Evolutionary conservation across 345 rosid genomes (phyloP).

Genomic region (Salix viminalis): DNA sequence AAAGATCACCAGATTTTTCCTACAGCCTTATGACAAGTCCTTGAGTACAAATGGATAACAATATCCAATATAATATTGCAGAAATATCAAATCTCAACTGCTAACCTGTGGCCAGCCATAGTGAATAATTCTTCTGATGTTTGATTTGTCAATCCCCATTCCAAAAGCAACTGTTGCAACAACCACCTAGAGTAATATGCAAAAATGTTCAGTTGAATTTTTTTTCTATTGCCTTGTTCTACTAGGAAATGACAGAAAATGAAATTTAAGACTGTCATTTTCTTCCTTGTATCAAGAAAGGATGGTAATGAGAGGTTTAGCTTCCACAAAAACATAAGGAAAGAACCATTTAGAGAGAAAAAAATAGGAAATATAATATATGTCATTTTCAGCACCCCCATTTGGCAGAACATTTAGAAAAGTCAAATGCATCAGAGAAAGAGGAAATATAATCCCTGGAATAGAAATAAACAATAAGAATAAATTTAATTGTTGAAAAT

Average conservation of each 20-base stretch:
- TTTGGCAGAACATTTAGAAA: no score
- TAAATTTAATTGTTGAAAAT: no score
- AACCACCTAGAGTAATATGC: slow-evolving; percentile 49
- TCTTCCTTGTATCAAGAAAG: neutral
- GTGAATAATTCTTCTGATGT: slow-evolving; percentile 75
- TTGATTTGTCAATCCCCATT: slow-evolving; percentile 88
- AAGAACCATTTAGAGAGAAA: no score
- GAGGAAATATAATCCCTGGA: neutral
- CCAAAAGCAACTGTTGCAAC: slow-evolving; percentile 94
- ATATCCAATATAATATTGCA: neutral
- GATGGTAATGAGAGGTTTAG: neutral
- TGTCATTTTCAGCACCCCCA: neutral
- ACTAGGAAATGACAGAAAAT: neutral
- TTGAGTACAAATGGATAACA: neutral
- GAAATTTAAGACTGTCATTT: neutral
- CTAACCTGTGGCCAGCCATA: slow-evolving; percentile 96
- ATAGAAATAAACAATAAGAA: no score
- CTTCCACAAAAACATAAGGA: neutral
- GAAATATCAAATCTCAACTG: slow-evolving; percentile 3
- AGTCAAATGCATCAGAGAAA: neutral
- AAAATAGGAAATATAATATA: no score
- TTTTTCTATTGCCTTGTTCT: neutral
- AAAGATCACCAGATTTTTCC: no score
- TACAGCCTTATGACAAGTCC: neutral
- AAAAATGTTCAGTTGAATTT: neutral